Evolutionary conservation across 306 rosid genomes (phyloP).

Genomic region (Coriaria nepalensis): DNA sequence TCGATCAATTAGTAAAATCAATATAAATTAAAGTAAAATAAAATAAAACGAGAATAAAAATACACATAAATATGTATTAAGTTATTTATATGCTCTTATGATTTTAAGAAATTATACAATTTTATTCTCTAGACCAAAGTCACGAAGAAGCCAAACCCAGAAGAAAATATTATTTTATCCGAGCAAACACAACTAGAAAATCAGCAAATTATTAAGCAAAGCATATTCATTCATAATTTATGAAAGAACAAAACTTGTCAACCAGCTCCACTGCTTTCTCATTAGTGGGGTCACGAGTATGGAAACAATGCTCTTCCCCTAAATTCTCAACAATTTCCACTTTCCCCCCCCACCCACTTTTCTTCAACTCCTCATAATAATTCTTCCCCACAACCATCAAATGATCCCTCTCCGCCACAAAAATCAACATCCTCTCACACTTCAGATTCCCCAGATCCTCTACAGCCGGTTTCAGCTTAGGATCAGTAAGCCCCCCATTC

Average conservation of each 20-base stretch:
- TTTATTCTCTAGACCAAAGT: too few relatives aligned
- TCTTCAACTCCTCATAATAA: constrained; percentile 26
- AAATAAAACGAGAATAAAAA: too few relatives aligned
- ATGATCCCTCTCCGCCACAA: constrained; percentile 38
- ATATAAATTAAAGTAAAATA: too few relatives aligned
- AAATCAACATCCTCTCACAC: constrained; percentile 29
- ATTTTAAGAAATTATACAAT: too few relatives aligned
- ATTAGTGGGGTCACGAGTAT: constrained; percentile 9
- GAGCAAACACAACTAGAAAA: too few relatives aligned
- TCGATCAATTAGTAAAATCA: too few relatives aligned
- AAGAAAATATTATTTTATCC: too few relatives aligned
- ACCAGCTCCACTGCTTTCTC: constrained; percentile 20
- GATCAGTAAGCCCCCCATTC: constrained; percentile 22
- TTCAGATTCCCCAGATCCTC: constrained; percentile 32
- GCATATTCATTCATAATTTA: neutral
- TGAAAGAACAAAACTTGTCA: constrained; percentile 21
- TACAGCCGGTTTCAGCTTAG: constrained; percentile 25
- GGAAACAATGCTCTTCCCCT: constrained; percentile 30
- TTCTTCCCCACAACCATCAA: constrained; percentile 16
- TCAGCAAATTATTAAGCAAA: too few relatives aligned
- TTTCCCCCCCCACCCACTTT: constrained; percentile 39
- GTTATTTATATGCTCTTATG: too few relatives aligned
- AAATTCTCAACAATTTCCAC: constrained; percentile 26
- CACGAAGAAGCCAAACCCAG: too few relatives aligned
- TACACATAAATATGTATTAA: too few relatives aligned